Conservation (phyloP, 345 rosid species). For the Salix udensis region DNA sequence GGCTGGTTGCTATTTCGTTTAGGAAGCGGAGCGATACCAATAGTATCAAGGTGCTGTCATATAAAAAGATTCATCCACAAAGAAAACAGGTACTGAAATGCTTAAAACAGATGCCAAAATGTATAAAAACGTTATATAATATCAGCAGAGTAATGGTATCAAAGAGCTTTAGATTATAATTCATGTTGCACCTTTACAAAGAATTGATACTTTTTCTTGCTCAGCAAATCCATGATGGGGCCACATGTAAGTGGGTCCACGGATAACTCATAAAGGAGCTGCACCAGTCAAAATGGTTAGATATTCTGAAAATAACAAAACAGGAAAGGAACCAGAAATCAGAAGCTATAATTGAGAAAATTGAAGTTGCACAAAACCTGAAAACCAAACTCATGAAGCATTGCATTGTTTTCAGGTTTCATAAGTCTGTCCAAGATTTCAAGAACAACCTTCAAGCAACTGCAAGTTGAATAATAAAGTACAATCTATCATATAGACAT, state of each 20-base stretch:
- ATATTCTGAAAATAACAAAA: neutral
- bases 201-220: constrained; percentile 77
- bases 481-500: constrained; percentile 8
- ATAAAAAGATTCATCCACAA: neutral
- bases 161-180: constrained; percentile 3
- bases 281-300: constrained; percentile 25
- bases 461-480: constrained; percentile 30
- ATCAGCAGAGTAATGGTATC: neutral
- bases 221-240: constrained; percentile 79
- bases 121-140: neutral
- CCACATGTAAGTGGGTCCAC: constrained; percentile 79
- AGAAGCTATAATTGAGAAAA: neutral
- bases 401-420: constrained; percentile 72
- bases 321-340: neutral
- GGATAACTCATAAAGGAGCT: constrained; percentile 84
- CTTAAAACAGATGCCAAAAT: constrained; percentile 1
- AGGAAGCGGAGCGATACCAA: constrained; percentile 86
- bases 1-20: constrained; percentile 77
- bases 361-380: constrained; percentile 47
- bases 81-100: too few relatives aligned
- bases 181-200: constrained; percentile 55
- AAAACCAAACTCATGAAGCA: constrained; percentile 85
- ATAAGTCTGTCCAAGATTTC: constrained; percentile 75
- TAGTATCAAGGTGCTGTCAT: constrained; percentile 73
- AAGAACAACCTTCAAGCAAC: constrained; percentile 92